A percentile compares a stretch with the other conserved stretches of the same genome.
These are phyloP conservation scores for Cantharellus cinnabarinus DNA, from an alignment of 768 basidiomycete species.

Conservation along the genomic window DNA sequence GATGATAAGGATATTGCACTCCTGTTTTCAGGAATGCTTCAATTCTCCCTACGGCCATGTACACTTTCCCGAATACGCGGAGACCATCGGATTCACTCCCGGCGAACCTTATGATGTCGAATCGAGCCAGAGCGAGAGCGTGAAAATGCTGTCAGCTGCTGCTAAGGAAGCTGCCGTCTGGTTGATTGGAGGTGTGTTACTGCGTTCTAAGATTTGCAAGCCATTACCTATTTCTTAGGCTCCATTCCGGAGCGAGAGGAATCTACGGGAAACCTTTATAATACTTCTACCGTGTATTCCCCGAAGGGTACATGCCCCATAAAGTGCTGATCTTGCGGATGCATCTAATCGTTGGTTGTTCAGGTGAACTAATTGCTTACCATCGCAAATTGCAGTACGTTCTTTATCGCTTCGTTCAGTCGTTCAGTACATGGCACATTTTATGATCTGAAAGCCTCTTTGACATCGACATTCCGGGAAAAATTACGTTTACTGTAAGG, in stretches of 20 bases:
- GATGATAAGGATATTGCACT: background rate
- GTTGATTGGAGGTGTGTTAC: slow-evolving; percentile 68
- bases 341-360: background rate
- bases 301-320: slow-evolving; percentile 33
- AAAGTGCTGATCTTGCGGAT: background rate
- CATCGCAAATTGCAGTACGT: slow-evolving; percentile 72
- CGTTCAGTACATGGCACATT: background rate
- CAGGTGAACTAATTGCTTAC: slow-evolving; percentile 66
- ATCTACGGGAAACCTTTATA: slow-evolving; percentile 46
- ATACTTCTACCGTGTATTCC: slow-evolving; percentile 82
- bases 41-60: slow-evolving; percentile 67
- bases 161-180: slow-evolving; percentile 65
- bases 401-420: background rate
- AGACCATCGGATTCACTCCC: slow-evolving; percentile 43
- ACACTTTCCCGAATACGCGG: slow-evolving; percentile 70
- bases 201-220: background rate
- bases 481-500: slow-evolving; percentile 67
- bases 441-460: slow-evolving; percentile 29
- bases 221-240: slow-evolving; percentile 26
- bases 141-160: slow-evolving; percentile 58
- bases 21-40: slow-evolving; percentile 50
- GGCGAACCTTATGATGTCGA: slow-evolving; percentile 38
- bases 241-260: slow-evolving; percentile 77
- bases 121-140: slow-evolving; percentile 45
- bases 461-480: slow-evolving; percentile 90